Conservation (phyloP, 768 basidiomycete species). For the Tubosaeta sp. region DNA sequence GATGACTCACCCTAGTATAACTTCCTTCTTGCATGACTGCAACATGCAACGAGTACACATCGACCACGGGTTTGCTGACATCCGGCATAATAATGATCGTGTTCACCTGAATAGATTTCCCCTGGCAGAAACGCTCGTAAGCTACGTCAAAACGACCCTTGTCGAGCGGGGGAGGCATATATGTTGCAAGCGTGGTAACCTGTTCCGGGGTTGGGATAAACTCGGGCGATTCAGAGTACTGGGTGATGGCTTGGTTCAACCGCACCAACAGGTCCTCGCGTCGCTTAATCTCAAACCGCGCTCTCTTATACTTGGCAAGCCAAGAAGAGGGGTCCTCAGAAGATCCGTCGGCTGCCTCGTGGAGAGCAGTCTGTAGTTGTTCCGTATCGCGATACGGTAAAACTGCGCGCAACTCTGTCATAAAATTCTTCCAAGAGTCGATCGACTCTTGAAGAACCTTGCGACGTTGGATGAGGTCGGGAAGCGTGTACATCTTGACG, state of each 20-base stretch:
- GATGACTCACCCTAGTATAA: conserved; percentile 22
- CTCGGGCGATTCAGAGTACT: conserved; percentile 12
- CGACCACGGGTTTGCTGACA: conserved; percentile 20
- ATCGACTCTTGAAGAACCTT: conserved; percentile 27
- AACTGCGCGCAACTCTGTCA: conserved; percentile 15
- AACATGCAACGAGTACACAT: conserved; percentile 29
- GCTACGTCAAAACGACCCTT: conserved; percentile 25
- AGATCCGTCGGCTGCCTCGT: background rate
- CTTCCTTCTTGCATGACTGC: conserved; percentile 33
- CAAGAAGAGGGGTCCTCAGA: conserved; percentile 18
- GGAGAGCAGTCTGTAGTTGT: background rate
- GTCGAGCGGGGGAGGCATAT: conserved; percentile 28
- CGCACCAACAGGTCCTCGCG: conserved; percentile 26
- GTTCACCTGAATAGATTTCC: conserved; percentile 22
- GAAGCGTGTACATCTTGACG: conserved; percentile 19
- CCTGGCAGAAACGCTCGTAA: conserved; percentile 28
- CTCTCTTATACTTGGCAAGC: conserved; percentile 18
- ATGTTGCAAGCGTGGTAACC: conserved; percentile 23
- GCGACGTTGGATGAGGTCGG: conserved; percentile 25
- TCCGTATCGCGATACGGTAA: conserved; percentile 10
- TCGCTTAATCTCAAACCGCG: conserved; percentile 29
- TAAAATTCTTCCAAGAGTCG: conserved; percentile 17
- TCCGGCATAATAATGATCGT: conserved; percentile 30
- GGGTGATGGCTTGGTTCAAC: conserved; percentile 26
- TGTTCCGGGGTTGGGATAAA: conserved; percentile 17